Evolutionary conservation across 805 yeast genomes (phyloP).

Genomic region (Kodamaea lidongshanica): DNA sequence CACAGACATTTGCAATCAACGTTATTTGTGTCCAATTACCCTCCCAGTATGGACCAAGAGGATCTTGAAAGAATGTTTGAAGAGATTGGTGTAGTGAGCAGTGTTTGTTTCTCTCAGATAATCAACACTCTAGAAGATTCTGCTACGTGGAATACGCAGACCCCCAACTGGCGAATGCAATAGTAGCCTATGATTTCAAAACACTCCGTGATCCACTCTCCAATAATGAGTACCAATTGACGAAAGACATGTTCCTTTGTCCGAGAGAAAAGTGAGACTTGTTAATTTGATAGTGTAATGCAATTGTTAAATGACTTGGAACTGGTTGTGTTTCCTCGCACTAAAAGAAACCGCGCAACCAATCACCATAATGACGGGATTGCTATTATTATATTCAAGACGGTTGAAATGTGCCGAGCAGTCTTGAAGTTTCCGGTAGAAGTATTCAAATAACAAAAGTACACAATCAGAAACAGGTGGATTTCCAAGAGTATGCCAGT

Average conservation of each 20-base stretch:
- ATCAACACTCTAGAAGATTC: conserved; percentile 51
- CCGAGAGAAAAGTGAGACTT: conserved; percentile 53
- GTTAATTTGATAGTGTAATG: conserved; percentile 46
- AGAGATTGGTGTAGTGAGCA: conserved; percentile 27
- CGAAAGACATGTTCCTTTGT: conserved; percentile 42
- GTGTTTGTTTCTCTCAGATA: conserved; percentile 61
- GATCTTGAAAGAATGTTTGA: conserved; percentile 38
- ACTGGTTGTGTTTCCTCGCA: conserved; percentile 40
- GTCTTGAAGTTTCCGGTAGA: too few relatives aligned
- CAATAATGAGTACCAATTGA: conserved; percentile 27
- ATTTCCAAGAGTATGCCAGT: too few relatives aligned
- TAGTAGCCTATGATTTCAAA: conserved; percentile 34
- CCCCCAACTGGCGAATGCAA: conserved; percentile 43
- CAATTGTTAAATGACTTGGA: conserved; percentile 45
- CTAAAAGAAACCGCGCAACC: conserved; percentile 22
- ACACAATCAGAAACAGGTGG: too few relatives aligned
- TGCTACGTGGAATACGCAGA: conserved; percentile 60
- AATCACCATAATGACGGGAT: conserved; percentile 49
- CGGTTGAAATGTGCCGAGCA: too few relatives aligned
- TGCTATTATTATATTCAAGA: conserved; percentile 54
- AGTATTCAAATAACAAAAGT: too few relatives aligned
- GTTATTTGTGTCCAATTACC: conserved; percentile 70
- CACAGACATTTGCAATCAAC: conserved; percentile 43
- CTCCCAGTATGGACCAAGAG: conserved; percentile 43
- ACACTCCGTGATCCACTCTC: conserved; percentile 23